A percentile compares a stretch with the other conserved stretches of the same genome.
Conservation (phyloP, 495 filamentous ascomycete species). For the Evernia prunastri region DNA sequence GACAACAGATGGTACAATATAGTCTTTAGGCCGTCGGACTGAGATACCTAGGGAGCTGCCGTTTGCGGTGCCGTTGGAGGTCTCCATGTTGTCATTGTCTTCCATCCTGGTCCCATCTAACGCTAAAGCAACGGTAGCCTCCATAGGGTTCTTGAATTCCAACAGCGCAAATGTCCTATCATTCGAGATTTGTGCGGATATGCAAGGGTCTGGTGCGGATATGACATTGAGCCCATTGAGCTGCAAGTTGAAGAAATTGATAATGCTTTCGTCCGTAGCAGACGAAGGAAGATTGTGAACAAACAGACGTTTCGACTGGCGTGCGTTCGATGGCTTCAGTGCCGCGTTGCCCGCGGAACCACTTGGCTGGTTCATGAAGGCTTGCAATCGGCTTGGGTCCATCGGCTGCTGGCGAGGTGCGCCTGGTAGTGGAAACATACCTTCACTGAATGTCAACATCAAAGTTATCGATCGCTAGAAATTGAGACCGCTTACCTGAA, state of each 20-base stretch:
- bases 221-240: constrained; percentile 91
- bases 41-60: constrained; percentile 58
- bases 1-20: constrained; percentile 81
- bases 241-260: constrained; percentile 91
- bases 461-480: not conserved
- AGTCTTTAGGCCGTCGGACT: constrained; percentile 90
- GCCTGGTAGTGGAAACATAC: constrained; percentile 96
- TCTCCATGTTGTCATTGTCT: constrained; percentile 51
- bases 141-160: constrained; percentile 81
- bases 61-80: constrained; percentile 48
- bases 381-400: constrained; percentile 90
- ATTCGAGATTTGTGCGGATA: constrained; percentile 73
- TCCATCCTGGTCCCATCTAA: constrained; percentile 87
- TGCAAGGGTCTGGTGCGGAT: constrained; percentile 75
- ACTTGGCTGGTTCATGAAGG: constrained; percentile 86
- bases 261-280: constrained; percentile 62
- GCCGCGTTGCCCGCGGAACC: constrained; percentile 66
- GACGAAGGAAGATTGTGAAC: constrained; percentile 69
- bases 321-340: constrained; percentile 85
- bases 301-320: constrained; percentile 87
- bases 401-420: constrained; percentile 93
- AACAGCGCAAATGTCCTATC: constrained; percentile 75
- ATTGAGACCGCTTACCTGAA: constrained; percentile 54
- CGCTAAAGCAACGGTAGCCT: constrained; percentile 86
- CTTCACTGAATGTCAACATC: constrained; percentile 30